Conservation (phyloP, 495 filamentous ascomycete genomes). For the Hypomontagnella monticulosa region DNA sequence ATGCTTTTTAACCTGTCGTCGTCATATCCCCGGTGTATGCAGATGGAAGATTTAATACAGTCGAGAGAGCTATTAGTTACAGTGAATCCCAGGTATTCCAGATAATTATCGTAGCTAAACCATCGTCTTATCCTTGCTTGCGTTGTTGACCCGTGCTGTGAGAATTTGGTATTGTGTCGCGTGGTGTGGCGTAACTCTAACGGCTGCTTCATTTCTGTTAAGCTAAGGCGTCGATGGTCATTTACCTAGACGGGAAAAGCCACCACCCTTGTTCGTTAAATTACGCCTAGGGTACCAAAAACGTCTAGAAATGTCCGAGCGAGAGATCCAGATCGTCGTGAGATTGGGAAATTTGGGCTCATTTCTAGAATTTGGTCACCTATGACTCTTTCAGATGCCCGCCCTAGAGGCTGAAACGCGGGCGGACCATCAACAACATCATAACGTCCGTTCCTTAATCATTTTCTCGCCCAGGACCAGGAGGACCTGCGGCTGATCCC, state of each 20-base stretch:
- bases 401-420: slow-evolving; percentile 33
- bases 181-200: slow-evolving; percentile 9
- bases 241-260: neutral
- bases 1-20: slow-evolving; percentile 40
- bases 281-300: slow-evolving; percentile 15
- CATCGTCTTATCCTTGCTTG: slow-evolving; percentile 21
- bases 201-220: slow-evolving; percentile 6
- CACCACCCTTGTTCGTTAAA: slow-evolving; percentile 18
- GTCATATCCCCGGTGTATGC: slow-evolving; percentile 36
- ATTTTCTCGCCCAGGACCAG: slow-evolving; percentile 38
- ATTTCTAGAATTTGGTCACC: slow-evolving; percentile 19
- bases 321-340: slow-evolving; percentile 16
- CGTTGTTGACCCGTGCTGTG: neutral
- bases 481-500: slow-evolving; percentile 28
- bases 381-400: slow-evolving; percentile 3
- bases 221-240: slow-evolving; percentile 4
- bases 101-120: slow-evolving; percentile 20
- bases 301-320: slow-evolving; percentile 11
- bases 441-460: slow-evolving; percentile 26
- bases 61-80: slow-evolving; percentile 38
- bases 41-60: slow-evolving; percentile 40
- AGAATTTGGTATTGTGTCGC: neutral
- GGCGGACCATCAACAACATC: slow-evolving; percentile 12
- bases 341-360: slow-evolving; percentile 7
- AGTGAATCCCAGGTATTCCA: slow-evolving; percentile 21